Percentiles rank a stretch among this genome's conserved stretches.
Evolutionary conservation across 805 yeast species (phyloP).

Genomic region (Teunomyces kruisii): DNA sequence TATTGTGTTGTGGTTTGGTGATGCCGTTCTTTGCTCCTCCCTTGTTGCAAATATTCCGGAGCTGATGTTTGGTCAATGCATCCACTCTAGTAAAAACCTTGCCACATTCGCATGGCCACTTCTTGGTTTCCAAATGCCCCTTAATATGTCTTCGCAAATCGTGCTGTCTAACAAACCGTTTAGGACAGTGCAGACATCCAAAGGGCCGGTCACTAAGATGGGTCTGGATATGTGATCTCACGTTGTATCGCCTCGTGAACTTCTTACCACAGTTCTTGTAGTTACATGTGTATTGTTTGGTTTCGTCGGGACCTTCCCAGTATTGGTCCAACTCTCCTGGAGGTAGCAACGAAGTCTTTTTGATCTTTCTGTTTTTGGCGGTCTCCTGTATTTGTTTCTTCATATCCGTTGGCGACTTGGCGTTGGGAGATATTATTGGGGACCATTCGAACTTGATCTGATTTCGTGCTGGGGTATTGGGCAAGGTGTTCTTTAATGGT

Average conservation of each 20-base stretch:
- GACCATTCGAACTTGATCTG: constrained; percentile 42
- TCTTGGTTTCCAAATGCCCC: constrained; percentile 75
- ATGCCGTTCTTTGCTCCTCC: constrained; percentile 49
- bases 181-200: constrained; percentile 71
- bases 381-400: constrained; percentile 35
- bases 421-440: constrained; percentile 42
- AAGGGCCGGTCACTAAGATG: constrained; percentile 95
- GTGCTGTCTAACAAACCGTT: constrained; percentile 92
- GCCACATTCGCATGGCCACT: constrained; percentile 83
- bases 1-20: constrained; percentile 19
- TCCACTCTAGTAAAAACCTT: constrained; percentile 88
- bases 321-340: constrained; percentile 87
- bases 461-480: constrained; percentile 36
- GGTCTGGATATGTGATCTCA: constrained; percentile 93
- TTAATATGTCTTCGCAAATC: constrained; percentile 88
- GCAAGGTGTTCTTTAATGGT: constrained; percentile 34
- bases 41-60: constrained; percentile 79
- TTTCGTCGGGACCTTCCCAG: constrained; percentile 75
- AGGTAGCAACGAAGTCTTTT: constrained; percentile 70
- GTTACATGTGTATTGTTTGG: constrained; percentile 70
- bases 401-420: constrained; percentile 16
- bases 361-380: constrained; percentile 49
- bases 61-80: constrained; percentile 79
- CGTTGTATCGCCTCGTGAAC: constrained; percentile 87
- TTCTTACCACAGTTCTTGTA: constrained; percentile 77